Evolutionary conservation across 2,329 filamentous ascomycete species (phyloP).

Genomic region (Pseudocercospora vitis): DNA sequence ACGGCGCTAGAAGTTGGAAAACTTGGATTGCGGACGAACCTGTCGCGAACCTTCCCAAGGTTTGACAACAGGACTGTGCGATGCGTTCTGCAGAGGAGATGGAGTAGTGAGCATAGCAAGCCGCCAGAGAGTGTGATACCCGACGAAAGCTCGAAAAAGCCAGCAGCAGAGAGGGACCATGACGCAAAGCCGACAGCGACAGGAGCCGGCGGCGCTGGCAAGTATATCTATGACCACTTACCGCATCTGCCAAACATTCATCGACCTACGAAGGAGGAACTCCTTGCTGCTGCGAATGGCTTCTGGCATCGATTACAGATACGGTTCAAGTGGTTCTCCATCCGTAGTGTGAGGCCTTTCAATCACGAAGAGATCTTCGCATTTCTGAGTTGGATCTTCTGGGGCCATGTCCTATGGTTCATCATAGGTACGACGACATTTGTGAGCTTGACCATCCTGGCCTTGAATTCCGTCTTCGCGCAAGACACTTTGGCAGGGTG

Average conservation of each 20-base stretch:
- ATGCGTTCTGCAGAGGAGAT: conserved; percentile 24
- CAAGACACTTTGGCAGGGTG: conserved; percentile 93
- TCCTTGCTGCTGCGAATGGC: conserved; percentile 84
- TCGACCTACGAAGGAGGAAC: conserved; percentile 87
- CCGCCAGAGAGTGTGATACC: conserved; percentile 14
- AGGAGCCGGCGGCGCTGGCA: conserved; percentile 22
- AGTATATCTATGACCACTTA: conserved; percentile 55
- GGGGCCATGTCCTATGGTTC: conserved; percentile 93
- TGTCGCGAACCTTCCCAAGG: conserved; percentile 16
- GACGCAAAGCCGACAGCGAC: conserved; percentile 20
- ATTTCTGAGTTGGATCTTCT: conserved; percentile 90
- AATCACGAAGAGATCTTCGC: conserved; percentile 96
- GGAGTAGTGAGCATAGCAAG: conserved; percentile 23
- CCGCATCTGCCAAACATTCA: conserved; percentile 71
- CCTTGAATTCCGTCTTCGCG: conserved; percentile 93
- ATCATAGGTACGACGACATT: conserved; percentile 97
- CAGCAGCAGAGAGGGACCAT: conserved; percentile 23
- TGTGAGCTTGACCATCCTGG: conserved; percentile 84
- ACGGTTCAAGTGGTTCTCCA: conserved; percentile 97
- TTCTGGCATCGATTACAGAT: conserved; percentile 90
- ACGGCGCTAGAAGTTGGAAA: conserved; percentile 18
- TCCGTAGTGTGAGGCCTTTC: conserved; percentile 88
- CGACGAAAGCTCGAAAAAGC: conserved; percentile 28
- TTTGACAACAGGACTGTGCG: conserved; percentile 7
- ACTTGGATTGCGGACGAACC: conserved; percentile 14